Conservation (phyloP, 305 asterid species). For the Fraxinus angustifolia region DNA sequence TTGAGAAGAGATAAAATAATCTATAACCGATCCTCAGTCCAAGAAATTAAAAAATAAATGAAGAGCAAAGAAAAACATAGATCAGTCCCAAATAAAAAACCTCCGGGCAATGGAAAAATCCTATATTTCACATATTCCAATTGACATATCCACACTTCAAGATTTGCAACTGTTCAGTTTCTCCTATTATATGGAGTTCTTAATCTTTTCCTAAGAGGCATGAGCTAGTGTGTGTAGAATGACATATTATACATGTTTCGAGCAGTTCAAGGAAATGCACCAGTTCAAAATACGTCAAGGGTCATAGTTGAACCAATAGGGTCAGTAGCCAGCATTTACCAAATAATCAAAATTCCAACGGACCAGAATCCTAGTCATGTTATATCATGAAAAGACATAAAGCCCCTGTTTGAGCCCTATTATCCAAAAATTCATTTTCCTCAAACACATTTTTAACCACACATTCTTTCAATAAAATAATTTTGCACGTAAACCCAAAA, state of each 20-base stretch:
- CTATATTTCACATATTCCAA: not conserved
- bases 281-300: not conserved
- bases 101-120: slow-evolving; percentile 8
- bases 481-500: not conserved
- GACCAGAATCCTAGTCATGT: not conserved
- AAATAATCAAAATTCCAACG: slow-evolving; percentile 7
- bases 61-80: slow-evolving; percentile 7
- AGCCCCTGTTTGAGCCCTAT: not conserved
- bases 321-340: slow-evolving; percentile 6
- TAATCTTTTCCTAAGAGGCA: not conserved
- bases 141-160: not conserved
- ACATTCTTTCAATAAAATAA: not conserved
- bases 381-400: not conserved
- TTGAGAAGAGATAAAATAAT: slow-evolving; percentile 1
- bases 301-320: not conserved
- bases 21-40: not conserved
- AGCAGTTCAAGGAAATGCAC: slow-evolving; percentile 10
- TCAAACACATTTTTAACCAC: not conserved
- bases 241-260: not conserved
- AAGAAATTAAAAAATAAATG: not conserved
- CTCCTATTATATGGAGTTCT: not conserved
- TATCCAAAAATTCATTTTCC: not conserved
- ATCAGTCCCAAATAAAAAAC: slow-evolving; percentile 13
- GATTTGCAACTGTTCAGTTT: not conserved
- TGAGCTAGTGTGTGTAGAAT: not conserved